phyloP scores from a whole-genome alignment of 2,329 filamentous ascomycete species.

The Ascochyta pisi region DNA sequence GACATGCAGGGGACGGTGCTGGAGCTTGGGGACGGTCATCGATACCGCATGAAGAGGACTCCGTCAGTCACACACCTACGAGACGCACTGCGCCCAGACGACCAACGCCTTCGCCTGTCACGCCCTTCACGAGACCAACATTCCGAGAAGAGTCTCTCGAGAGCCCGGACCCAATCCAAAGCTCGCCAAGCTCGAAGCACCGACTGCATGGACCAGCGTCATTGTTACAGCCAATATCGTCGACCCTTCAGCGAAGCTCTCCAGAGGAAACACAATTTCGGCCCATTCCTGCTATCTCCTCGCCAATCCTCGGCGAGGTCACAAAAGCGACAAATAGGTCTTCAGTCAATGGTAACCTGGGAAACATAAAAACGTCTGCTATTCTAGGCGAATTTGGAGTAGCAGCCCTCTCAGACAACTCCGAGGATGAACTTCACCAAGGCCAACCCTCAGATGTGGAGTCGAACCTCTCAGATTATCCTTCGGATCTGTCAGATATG shows the following conservation, averaged over 20 bases:
- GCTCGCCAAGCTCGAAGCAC: constrained; percentile 19
- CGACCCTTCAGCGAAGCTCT: constrained; percentile 8
- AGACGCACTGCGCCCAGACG: constrained; percentile 19
- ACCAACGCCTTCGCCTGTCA: constrained; percentile 28
- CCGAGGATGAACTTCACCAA: constrained; percentile 26
- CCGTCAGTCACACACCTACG: not conserved
- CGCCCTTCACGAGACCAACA: constrained; percentile 16
- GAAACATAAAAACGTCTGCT: constrained; percentile 8
- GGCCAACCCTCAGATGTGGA: constrained; percentile 23
- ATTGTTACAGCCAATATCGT: constrained; percentile 20
- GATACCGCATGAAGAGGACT: not conserved
- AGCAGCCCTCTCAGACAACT: constrained; percentile 31
- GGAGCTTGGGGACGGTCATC: not conserved
- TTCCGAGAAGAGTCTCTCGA: constrained; percentile 24
- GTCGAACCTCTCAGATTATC: constrained; percentile 17
- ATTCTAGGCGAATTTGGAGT: constrained; percentile 30
- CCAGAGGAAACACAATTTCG: constrained; percentile 15
- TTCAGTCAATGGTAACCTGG: not conserved
- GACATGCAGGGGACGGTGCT: not conserved
- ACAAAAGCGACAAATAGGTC: not conserved
- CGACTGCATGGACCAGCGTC: not conserved
- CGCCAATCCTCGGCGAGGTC: constrained; percentile 5
- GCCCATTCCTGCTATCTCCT: constrained; percentile 4
- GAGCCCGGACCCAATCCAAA: constrained; percentile 43
- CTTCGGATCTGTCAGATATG: constrained; percentile 24